These are phyloP conservation scores for Fusarium mangiferae DNA, from an alignment of 2,329 filamentous ascomycete species.

Conservation along the genomic window DNA sequence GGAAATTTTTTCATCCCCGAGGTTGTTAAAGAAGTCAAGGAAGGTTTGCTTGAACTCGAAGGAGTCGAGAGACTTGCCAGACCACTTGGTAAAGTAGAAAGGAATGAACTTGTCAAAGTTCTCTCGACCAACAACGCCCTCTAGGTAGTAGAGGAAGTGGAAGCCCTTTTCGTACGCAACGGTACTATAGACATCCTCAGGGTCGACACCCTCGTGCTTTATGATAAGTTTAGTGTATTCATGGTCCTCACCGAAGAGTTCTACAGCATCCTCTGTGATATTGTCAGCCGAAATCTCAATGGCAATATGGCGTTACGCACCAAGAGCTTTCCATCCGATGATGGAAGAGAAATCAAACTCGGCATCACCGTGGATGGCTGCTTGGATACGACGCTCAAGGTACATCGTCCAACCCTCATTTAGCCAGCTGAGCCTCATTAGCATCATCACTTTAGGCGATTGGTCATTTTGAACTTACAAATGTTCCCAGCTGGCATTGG, in stretches of 20 bases:
- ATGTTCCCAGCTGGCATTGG: conserved; percentile 83
- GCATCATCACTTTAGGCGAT: not conserved
- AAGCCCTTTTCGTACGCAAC: conserved; percentile 98
- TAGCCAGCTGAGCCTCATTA: conserved; percentile 62
- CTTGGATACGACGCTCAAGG: conserved; percentile 85
- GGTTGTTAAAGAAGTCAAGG: conserved; percentile 79
- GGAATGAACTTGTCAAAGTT: conserved; percentile 96
- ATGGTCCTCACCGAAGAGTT: conserved; percentile 82
- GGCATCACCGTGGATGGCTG: conserved; percentile 80
- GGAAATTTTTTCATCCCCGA: conserved; percentile 70
- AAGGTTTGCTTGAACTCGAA: conserved; percentile 94
- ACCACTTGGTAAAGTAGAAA: conserved; percentile 89
- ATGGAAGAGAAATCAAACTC: conserved; percentile 95
- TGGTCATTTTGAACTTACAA: conserved; percentile 60
- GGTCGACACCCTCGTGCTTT: conserved; percentile 88
- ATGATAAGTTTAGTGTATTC: conserved; percentile 93
- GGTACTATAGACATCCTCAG: conserved; percentile 93
- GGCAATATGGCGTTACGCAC: conserved; percentile 49
- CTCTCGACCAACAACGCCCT: conserved; percentile 83
- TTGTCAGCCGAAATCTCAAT: conserved; percentile 12
- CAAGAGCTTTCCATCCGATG: conserved; percentile 91
- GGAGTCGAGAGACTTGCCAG: conserved; percentile 87
- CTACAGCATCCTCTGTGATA: conserved; percentile 75
- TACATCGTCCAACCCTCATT: conserved; percentile 94
- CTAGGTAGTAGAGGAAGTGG: conserved; percentile 90